Evolutionary conservation across 1,284 basidiomycete genomes (phyloP).

Genomic region (Sanghuangporus weigelae): DNA sequence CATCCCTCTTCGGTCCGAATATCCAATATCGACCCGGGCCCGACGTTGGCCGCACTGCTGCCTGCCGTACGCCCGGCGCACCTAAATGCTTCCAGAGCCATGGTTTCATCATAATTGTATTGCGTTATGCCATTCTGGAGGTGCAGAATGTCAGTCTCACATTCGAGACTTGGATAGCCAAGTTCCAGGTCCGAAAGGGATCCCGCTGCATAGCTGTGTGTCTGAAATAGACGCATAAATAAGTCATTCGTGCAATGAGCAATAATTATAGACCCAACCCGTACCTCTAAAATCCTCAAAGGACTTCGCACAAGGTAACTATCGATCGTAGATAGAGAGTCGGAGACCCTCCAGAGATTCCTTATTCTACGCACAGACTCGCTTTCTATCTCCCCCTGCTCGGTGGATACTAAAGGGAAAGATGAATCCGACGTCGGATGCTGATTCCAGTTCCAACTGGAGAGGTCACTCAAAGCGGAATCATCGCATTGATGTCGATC

Average conservation of each 20-base stretch:
- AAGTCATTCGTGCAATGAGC: background rate
- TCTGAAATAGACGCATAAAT: constrained; percentile 2
- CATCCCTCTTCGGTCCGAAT: constrained; percentile 13
- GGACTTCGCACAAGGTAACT: constrained; percentile 11
- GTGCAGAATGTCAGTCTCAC: constrained; percentile 1
- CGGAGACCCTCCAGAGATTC: constrained; percentile 11
- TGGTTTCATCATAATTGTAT: constrained; percentile 14
- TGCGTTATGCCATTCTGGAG: constrained; percentile 14
- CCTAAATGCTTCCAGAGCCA: background rate
- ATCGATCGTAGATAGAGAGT: constrained; percentile 15
- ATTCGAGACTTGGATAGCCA: constrained; percentile 6
- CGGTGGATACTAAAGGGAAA: background rate
- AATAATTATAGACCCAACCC: background rate
- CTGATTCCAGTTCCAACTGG: background rate
- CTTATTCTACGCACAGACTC: background rate
- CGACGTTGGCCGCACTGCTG: background rate
- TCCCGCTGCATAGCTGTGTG: background rate
- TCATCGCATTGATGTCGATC: background rate
- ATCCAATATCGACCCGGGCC: background rate
- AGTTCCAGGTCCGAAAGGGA: constrained; percentile 10
- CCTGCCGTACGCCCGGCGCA: background rate
- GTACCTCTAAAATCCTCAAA: constrained; percentile 14
- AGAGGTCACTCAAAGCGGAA: background rate
- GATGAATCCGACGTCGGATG: background rate
- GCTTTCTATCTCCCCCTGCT: background rate